Evolutionary conservation across 192 early-diverging fungal genomes (phyloP).

Genomic region (Chytriomyces sp.): DNA sequence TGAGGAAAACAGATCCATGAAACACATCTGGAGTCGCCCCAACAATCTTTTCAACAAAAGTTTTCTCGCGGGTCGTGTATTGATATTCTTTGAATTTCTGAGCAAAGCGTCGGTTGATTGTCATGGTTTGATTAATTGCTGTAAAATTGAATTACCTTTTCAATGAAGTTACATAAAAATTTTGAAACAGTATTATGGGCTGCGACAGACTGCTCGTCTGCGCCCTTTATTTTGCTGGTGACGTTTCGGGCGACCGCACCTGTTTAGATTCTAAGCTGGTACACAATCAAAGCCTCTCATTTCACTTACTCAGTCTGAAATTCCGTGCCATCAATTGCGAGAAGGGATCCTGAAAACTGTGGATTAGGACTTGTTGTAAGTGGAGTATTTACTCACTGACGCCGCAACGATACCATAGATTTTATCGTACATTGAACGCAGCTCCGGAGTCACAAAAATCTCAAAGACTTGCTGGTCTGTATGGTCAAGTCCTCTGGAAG

Average conservation of each 20-base stretch:
- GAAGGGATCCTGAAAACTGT: constrained; percentile 27
- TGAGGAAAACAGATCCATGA: constrained; percentile 42
- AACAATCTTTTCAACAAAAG: constrained; percentile 44
- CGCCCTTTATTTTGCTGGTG: constrained; percentile 18
- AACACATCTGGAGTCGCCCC: constrained; percentile 46
- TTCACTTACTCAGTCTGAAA: background rate
- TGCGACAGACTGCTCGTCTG: constrained; percentile 31
- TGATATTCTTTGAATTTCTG: constrained; percentile 58
- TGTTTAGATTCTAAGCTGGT: background rate
- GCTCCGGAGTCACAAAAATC: constrained; percentile 44
- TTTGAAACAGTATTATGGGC: constrained; percentile 52
- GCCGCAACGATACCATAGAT: constrained; percentile 43
- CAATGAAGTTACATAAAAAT: constrained; percentile 54
- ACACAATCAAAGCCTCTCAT: background rate
- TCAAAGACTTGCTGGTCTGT: constrained; percentile 58
- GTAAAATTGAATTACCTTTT: constrained; percentile 38
- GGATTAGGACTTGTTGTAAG: too few relatives aligned
- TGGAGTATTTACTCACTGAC: too few relatives aligned
- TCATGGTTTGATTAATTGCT: background rate
- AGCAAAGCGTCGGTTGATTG: background rate
- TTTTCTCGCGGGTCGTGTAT: constrained; percentile 45
- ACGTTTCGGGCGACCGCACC: background rate
- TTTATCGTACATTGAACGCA: constrained; percentile 47
- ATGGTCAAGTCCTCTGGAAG: constrained; percentile 48
- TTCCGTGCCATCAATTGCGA: constrained; percentile 14